Base-by-base conservation (phyloP, 108 stramenopile genomes). In the Ochromonas danica region DNA sequence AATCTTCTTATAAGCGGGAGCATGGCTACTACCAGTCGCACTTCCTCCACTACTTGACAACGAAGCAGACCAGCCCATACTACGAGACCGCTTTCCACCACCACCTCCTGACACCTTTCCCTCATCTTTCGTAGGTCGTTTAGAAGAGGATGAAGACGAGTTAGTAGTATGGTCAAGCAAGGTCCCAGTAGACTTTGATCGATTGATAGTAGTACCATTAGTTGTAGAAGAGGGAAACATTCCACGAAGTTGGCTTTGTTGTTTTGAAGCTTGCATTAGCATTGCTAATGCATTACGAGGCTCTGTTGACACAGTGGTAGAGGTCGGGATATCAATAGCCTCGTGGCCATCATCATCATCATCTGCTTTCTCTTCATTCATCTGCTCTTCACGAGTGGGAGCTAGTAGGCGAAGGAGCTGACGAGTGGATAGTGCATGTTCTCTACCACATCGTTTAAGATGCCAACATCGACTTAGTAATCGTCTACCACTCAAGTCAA, bases 1-100 rank as follows among this genome's bases (percentile, higher is more conserved):
- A 51, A 51, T 51, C 45, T 51, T 51, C 45, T 51, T 51, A 51
- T 14, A 51, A 6, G 45, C 45, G 45, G 45, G 45, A 51, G 45
- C 45, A 51, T 51, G 22, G 45, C 22, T 51, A 51, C 45, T 14
- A 51, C 45, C 14, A 22, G 14, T 14, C 6, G 6, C 6, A 51
- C 22, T 51, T 51, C 14, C 6, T 51, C 45, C 22, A 51, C 6
- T 14, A 6, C 22, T 51, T 51, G 6, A 6, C 14, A 51, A 51
- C 45, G 6, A 14, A 6, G 14, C 6, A 51, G 14, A 51, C 14
- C 22, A 51, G 22, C 45, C 6, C 45, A 6, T 51, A 14, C 22
- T 51, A 22, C 6, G 45, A 51, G 22, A 22, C 45, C 22, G 22
- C 45, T 51, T 14, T 51, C 22, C 45, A 14, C 22, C 45, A 51